phyloP scores from a whole-genome alignment of 495 filamentous ascomycete genomes.

The Tuber brumale region DNA sequence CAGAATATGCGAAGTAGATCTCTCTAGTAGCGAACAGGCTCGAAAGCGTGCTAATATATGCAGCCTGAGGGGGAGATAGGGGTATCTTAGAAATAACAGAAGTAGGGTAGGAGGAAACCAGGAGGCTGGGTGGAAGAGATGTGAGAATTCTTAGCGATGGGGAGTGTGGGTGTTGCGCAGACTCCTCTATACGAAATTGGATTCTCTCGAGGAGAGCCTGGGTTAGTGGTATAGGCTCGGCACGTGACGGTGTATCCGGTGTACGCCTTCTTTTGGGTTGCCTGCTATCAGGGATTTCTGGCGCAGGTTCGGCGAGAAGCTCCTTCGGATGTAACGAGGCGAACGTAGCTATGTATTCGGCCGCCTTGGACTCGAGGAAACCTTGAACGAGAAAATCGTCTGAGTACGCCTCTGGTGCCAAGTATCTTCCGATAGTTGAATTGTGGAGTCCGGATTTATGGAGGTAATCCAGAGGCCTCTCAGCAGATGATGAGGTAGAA shows the following conservation, averaged over 20 bases:
- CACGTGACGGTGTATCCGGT: conserved; percentile 1
- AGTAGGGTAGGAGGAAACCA: conserved; percentile 13
- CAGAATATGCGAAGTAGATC: conserved; percentile 24
- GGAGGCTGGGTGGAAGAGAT: conserved; percentile 25
- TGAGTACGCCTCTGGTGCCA: conserved; percentile 31
- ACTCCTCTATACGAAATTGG: conserved; percentile 14
- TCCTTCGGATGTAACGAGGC: conserved; percentile 17
- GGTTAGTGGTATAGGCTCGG: conserved; percentile 9
- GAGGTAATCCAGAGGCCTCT: conserved; percentile 25
- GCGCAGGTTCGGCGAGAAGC: conserved; percentile 17
- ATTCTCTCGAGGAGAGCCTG: conserved; percentile 23
- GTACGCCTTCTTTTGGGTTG: conserved; percentile 13
- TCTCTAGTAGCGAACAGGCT: conserved; percentile 19
- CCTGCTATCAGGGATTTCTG: conserved; percentile 11
- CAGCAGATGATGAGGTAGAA: conserved; percentile 1
- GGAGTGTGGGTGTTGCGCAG: conserved; percentile 19
- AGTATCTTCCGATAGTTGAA: conserved; percentile 21
- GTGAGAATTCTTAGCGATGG: conserved; percentile 27
- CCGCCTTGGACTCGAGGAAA: conserved; percentile 33
- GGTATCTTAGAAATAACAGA: conserved; percentile 19
- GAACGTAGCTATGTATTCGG: conserved; percentile 32
- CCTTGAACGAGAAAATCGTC: conserved; percentile 25
- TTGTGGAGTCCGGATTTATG: conserved; percentile 22
- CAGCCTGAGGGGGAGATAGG: conserved; percentile 28
- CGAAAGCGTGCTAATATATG: conserved; percentile 25